Percentiles rank a stretch among this genome's conserved stretches.
phyloP scores from a whole-genome alignment of 176 grass and related monocot species.

The Poa annua region DNA sequence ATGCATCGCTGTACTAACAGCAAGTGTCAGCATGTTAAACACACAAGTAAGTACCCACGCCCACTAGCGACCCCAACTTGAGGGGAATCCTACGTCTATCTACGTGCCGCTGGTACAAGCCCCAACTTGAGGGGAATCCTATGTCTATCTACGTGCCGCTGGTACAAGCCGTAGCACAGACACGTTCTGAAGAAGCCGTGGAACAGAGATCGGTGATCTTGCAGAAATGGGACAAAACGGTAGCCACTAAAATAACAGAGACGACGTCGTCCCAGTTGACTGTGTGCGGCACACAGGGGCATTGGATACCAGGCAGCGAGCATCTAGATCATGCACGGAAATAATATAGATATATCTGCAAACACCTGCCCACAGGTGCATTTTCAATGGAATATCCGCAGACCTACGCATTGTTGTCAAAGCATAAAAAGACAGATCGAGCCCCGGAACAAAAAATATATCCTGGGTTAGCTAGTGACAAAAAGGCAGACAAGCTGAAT shows the following conservation, averaged over 20 bases:
- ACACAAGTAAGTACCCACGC: neutral
- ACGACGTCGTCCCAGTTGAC: conserved; percentile 41
- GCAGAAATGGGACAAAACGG: neutral
- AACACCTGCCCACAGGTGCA: conserved; percentile 20
- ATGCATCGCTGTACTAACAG: conserved; percentile 25
- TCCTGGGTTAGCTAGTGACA: conserved; percentile 31
- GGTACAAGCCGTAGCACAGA: neutral
- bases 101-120: neutral
- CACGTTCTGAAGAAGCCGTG: neutral
- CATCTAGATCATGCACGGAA: conserved; percentile 24
- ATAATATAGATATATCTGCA: neutral
- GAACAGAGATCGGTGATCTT: neutral
- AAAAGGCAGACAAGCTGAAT: conserved; percentile 37
- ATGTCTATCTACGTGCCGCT: conserved; percentile 18
- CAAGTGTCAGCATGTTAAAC: conserved; percentile 15
- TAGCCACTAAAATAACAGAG: conserved; percentile 31
- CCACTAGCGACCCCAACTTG: neutral
- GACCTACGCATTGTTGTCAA: conserved; percentile 44
- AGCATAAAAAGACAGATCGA: conserved; percentile 35
- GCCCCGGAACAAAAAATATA: neutral
- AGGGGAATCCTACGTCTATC: conserved; percentile 51
- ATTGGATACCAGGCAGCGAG: conserved; percentile 56
- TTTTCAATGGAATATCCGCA: conserved; percentile 30
- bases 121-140: conserved; percentile 48
- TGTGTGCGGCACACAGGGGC: conserved; percentile 3